A percentile compares a stretch with the other conserved stretches of the same genome.
Conservation (phyloP, 139 green algal species). For the Zygnema circumcarinatum region DNA sequence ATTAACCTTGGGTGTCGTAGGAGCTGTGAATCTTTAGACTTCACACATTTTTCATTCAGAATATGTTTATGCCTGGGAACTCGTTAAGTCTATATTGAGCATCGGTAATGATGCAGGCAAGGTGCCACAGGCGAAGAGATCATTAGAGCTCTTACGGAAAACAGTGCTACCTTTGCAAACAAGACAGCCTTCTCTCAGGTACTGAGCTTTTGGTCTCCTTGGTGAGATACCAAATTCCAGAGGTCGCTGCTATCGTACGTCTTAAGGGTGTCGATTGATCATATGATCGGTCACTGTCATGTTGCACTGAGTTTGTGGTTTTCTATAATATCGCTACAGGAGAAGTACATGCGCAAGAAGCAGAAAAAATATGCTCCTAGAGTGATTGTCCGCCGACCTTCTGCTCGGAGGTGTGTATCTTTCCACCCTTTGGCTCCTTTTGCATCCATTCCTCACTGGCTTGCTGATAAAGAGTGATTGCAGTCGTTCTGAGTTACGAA, state of each 20-base stretch:
- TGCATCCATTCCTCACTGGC: too few species aligned
- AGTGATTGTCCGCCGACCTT: constrained; percentile 54
- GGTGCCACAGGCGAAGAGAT: constrained; percentile 54
- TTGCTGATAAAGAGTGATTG: too few species aligned
- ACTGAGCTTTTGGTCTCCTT: background rate
- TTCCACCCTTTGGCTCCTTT: background rate
- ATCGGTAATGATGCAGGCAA: constrained; percentile 43
- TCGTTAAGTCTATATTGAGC: too few species aligned
- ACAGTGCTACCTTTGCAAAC: constrained; percentile 59
- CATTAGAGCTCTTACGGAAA: constrained; percentile 53
- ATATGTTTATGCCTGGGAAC: too few species aligned
- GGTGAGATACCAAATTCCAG: too few species aligned
- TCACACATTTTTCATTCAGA: too few species aligned
- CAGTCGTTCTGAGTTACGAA: too few species aligned
- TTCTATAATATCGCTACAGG: constrained; percentile 5
- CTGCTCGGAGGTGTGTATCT: constrained; percentile 33
- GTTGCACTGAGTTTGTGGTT: background rate
- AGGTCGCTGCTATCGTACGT: too few species aligned
- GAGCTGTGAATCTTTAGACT: too few species aligned
- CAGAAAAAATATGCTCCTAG: constrained; percentile 62
- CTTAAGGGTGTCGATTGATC: too few species aligned
- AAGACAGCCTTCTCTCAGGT: constrained; percentile 65
- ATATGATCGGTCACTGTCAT: too few species aligned
- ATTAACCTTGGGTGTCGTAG: too few species aligned
- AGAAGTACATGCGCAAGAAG: constrained; percentile 68